phyloP scores from a whole-genome alignment of 306 rosid genomes.

The Cucurbita ficifolia region DNA sequence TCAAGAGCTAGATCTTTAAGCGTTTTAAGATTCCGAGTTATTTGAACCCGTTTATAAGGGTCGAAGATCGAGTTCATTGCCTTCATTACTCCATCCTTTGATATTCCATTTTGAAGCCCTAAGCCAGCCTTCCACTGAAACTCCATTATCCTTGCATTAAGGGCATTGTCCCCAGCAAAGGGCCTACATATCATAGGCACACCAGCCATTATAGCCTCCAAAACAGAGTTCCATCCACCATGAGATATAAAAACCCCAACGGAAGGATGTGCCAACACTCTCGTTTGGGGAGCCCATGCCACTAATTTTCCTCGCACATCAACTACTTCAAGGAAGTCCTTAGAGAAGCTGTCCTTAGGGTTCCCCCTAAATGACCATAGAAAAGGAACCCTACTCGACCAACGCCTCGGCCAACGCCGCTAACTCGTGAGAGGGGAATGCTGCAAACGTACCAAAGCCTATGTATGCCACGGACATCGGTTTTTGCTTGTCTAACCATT shows the following conservation, averaged over 20 bases:
- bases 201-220: constrained; percentile 38
- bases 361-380: constrained; percentile 52
- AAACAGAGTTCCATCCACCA: constrained; percentile 51
- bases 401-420: constrained; percentile 35
- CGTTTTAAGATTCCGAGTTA: constrained; percentile 12
- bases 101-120: constrained; percentile 23
- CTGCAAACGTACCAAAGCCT: constrained; percentile 33
- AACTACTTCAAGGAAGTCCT: background rate
- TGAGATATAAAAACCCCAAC: constrained; percentile 43
- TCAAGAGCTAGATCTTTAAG: constrained; percentile 7
- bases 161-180: constrained; percentile 37
- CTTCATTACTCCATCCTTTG: constrained; percentile 21
- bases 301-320: constrained; percentile 31
- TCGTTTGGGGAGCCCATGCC: constrained; percentile 50
- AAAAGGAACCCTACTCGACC: constrained; percentile 26
- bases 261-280: constrained; percentile 25
- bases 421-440: constrained; percentile 35
- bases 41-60: constrained; percentile 18
- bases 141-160: constrained; percentile 25
- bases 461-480: constrained; percentile 31
- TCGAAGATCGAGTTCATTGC: constrained; percentile 25
- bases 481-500: constrained; percentile 35
- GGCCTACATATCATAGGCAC: constrained; percentile 62
- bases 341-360: background rate
- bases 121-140: constrained; percentile 30